Base-by-base conservation (phyloP, 148 eudicot species). In the Camellia granthamiana region DNA sequence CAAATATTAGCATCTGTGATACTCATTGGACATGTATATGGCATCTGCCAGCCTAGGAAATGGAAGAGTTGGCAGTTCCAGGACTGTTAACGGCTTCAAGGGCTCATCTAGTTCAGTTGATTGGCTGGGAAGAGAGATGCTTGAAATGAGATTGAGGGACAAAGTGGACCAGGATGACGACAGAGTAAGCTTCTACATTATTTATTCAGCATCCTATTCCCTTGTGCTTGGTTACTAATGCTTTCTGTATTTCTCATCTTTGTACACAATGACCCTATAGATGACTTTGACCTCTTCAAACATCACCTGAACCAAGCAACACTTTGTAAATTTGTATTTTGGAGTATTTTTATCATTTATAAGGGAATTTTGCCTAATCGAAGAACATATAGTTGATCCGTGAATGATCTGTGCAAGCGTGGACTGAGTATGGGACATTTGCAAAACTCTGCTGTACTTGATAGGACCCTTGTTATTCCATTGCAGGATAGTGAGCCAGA, bases 401-500 rank as follows among this genome's bases (percentile, higher is more conserved):
- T 23, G 30, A 23, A 23, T 23, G 30, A 23, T 23, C 30, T 23
- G 30, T 23, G 30, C 30, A 23, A 23, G 30, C 30, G 0, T 23
- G 30, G 30, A 23, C 30, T 23, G 30, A 23, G 30, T 23, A 23
- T 23, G 30, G 30, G 30, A 23, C 30, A 23, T 23, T 23, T 23
- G 30, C 7, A 63, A 62, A 77, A 38, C 43, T 60, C 78, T 43
- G 66, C 51, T n/a, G 43, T 30, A 62, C n/a, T 55, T 58, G 65
- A 74, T 44, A 13, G 30, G 58, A 15, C 75, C 43, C 43, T 61
- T 78, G 11, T 11, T 64, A 23, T 13, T 73, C 43, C 9, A 44
- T 78, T 82, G 87, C 95, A 92, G 87, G 99, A 97, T 75, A 94
- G 98, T 85, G 99, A 97, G 85, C 92, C 97, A n/a, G 99, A 94